Conservation (phyloP, 192 early-diverging fungal genomes). For the Cetraspora pellucida region DNA sequence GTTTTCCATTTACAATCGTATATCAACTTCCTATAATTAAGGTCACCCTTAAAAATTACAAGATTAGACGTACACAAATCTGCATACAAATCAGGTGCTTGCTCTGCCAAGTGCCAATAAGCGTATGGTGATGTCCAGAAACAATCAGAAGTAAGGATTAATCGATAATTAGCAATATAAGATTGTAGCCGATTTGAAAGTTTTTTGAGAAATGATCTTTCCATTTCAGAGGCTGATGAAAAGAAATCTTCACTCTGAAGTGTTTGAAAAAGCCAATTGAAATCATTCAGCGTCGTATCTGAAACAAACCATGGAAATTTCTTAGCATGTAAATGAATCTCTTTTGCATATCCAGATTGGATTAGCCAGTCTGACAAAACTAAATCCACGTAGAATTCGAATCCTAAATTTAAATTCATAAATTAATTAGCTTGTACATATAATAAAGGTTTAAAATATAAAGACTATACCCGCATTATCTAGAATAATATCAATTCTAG, state of each 20-base stretch:
- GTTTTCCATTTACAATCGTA: conserved; percentile 88
- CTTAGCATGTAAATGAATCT: conserved; percentile 85
- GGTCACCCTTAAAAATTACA: conserved; percentile 93
- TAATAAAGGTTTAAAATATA: background rate
- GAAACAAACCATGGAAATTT: conserved; percentile 96
- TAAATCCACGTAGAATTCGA: conserved; percentile 89
- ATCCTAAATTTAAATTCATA: conserved; percentile 51
- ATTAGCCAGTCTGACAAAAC: conserved; percentile 85
- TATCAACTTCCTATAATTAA: conserved; percentile 95
- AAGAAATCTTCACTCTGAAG: conserved; percentile 44
- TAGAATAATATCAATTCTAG: conserved; percentile 81
- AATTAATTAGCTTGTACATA: background rate
- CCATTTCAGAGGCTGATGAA: conserved; percentile 33
- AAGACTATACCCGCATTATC: conserved; percentile 76
- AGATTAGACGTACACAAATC: conserved; percentile 60
- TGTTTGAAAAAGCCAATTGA: conserved; percentile 66
- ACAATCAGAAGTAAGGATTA: conserved; percentile 68
- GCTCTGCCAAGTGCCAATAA: conserved; percentile 75
- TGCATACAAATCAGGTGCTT: conserved; percentile 65
- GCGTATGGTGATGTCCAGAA: conserved; percentile 90
- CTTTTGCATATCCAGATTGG: conserved; percentile 60
- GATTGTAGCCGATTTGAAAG: conserved; percentile 67
- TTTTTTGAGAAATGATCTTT: conserved; percentile 50
- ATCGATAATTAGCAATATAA: conserved; percentile 63
- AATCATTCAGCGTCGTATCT: conserved; percentile 83